Base-by-base conservation (phyloP, 2,329 filamentous ascomycete species). In the Diaporthe aspalathi region DNA sequence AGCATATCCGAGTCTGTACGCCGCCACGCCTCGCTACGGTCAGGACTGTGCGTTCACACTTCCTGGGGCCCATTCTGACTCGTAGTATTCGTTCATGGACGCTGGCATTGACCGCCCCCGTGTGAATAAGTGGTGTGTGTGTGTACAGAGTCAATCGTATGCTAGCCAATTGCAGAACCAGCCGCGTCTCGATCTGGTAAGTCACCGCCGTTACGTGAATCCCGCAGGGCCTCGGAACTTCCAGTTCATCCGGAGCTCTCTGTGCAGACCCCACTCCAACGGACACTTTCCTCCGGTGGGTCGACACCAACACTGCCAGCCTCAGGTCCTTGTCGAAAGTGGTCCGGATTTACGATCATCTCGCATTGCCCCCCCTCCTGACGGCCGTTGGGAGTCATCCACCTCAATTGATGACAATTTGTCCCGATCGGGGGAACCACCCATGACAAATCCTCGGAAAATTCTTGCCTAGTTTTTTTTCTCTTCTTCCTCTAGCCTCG, bases 201-300 rank as follows among this genome's bases (percentile, higher is more conserved):
- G 24, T 27, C 27, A 35, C 27, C 17, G 17, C 40, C 57, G 43
- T 20, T 11, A 35, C 8, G 3, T 8, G 11, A 17, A 49, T 35
- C 32, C 57, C 57, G 60, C 27, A 38, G 20, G 43, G 14, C 60
- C 20, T 35, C 45, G 45, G 45, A 27, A n/a, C 9, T 49, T 63
- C 12, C 3, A 63, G 43, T 63, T 63, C 43, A 17, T 63, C 60
- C 57, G 57, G 57, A 47, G 40, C 40, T n/a, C 3, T 62, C 12
- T n/a, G 20, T 6, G 40, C 57, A 62, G 57, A 47, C 57, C 57
- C 60, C 43, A 17, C 11, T 35, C 20, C 60, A 27, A 63, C 20
- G 60, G 60, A 63, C 27, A 63, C 43, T 49, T 49, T 63, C 49
- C 20, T 49, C 60, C 43, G 57, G 14, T 63, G 60, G 27, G 57